Evolutionary conservation across 2,329 filamentous ascomycete genomes (phyloP).

Genomic region (Aspergillus neoniger): DNA sequence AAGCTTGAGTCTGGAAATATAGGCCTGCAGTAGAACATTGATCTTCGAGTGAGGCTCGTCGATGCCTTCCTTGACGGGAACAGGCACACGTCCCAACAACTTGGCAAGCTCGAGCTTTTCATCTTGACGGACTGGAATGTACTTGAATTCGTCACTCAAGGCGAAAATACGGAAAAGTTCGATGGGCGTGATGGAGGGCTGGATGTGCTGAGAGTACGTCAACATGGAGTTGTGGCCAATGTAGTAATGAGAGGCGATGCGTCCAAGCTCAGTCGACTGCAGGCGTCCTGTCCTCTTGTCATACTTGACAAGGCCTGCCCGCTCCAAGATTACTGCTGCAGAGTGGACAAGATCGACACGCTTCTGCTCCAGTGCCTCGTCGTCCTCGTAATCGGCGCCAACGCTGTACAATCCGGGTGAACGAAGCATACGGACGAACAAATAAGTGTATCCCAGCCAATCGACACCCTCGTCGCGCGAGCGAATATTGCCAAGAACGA

Average conservation of each 20-base stretch:
- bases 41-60: conserved; percentile 98
- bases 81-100: conserved; percentile 82
- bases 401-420: conserved; percentile 95
- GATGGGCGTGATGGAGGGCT: conserved; percentile 88
- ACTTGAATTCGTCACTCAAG: conserved; percentile 97
- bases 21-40: conserved; percentile 94
- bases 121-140: conserved; percentile 94
- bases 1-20: conserved; percentile 90
- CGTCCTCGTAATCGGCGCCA: conserved; percentile 91
- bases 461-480: conserved; percentile 95
- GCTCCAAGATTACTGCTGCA: conserved; percentile 82
- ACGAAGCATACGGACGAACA: conserved; percentile 95
- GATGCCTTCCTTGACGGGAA: conserved; percentile 96
- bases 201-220: conserved; percentile 93
- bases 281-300: conserved; percentile 89
- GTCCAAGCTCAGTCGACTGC: conserved; percentile 88
- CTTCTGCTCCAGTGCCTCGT: conserved; percentile 89
- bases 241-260: conserved; percentile 97
- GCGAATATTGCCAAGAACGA: conserved; percentile 91
- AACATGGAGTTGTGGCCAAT: conserved; percentile 96
- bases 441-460: conserved; percentile 97
- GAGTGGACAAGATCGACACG: conserved; percentile 97
- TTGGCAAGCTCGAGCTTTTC: conserved; percentile 97
- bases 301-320: conserved; percentile 87
- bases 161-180: conserved; percentile 97